Conservation (phyloP, 805 yeast species). For the Monosporozyma aerobia region DNA sequence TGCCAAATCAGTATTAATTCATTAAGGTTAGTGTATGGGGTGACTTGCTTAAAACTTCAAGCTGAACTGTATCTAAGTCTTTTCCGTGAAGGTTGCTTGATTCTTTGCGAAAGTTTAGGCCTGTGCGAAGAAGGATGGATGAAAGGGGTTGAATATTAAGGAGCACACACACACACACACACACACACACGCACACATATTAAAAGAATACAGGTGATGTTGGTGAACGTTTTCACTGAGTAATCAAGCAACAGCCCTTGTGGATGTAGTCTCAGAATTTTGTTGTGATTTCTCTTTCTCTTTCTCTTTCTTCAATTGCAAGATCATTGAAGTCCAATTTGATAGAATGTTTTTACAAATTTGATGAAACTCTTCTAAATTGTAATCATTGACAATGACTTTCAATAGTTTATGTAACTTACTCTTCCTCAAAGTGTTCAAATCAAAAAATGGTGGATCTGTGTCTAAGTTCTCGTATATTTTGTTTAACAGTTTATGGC, state of each 20-base stretch:
- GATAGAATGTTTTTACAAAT: slow-evolving; percentile 19
- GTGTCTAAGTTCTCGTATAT: slow-evolving; percentile 19
- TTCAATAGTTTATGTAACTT: slow-evolving; percentile 27
- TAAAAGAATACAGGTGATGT: too few species aligned
- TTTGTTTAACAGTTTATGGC: slow-evolving; percentile 21
- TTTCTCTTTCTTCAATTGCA: slow-evolving; percentile 21
- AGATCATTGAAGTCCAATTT: slow-evolving; percentile 18
- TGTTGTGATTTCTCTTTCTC: background rate
- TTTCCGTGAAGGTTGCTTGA: too few species aligned
- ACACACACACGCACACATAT: too few species aligned
- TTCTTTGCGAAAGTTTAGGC: too few species aligned
- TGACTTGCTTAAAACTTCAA: too few species aligned
- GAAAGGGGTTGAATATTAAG: too few species aligned
- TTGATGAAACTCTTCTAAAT: slow-evolving; percentile 24
- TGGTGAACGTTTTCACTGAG: too few species aligned
- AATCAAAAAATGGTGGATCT: slow-evolving; percentile 25
- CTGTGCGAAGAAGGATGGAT: too few species aligned
- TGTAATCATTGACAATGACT: slow-evolving; percentile 20
- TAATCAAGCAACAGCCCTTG: background rate
- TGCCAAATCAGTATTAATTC: too few species aligned
- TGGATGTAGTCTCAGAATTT: background rate
- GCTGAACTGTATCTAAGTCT: too few species aligned
- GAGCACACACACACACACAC: too few species aligned
- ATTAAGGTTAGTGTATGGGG: too few species aligned
- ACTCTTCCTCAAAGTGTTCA: slow-evolving; percentile 21